Evolutionary conservation across 306 rosid genomes (phyloP).

Genomic region (Hippophae gyantsensis): DNA sequence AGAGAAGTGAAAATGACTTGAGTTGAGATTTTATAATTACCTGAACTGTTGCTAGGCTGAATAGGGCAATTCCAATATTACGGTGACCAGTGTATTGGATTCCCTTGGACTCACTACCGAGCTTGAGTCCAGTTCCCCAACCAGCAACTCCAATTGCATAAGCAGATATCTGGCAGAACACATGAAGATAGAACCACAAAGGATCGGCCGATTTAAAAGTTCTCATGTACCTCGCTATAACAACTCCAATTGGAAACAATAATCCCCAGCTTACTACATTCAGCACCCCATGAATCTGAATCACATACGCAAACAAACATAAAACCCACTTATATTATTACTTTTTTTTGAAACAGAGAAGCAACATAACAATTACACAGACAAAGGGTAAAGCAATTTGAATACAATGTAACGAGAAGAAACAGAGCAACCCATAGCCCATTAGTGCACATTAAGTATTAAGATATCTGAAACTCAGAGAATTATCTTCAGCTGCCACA

Average conservation of each 20-base stretch:
- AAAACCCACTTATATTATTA: no score
- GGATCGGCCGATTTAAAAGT: constrained; percentile 5
- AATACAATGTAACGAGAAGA: no score
- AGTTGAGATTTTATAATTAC: neutral
- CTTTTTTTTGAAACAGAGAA: no score
- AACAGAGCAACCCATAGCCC: no score
- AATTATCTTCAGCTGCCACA: no score
- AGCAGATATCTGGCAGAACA: constrained; percentile 13
- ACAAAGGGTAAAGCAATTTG: no score
- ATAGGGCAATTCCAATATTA: constrained; percentile 15
- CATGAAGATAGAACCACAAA: constrained; percentile 19
- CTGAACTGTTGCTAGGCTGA: constrained; percentile 12
- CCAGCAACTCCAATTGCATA: constrained; percentile 18
- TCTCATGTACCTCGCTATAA: neutral
- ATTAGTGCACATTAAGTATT: no score
- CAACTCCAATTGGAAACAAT: neutral
- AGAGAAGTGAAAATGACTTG: no score
- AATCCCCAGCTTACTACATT: neutral
- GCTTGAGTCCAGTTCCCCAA: constrained; percentile 14
- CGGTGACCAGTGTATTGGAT: constrained; percentile 2
- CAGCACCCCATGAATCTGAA: neutral
- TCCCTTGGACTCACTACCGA: constrained; percentile 10
- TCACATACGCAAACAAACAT: no score
- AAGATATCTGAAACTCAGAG: no score
- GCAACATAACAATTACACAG: no score